phyloP scores from a whole-genome alignment of 2,329 filamentous ascomycete genomes.

The Alternaria sp. region DNA sequence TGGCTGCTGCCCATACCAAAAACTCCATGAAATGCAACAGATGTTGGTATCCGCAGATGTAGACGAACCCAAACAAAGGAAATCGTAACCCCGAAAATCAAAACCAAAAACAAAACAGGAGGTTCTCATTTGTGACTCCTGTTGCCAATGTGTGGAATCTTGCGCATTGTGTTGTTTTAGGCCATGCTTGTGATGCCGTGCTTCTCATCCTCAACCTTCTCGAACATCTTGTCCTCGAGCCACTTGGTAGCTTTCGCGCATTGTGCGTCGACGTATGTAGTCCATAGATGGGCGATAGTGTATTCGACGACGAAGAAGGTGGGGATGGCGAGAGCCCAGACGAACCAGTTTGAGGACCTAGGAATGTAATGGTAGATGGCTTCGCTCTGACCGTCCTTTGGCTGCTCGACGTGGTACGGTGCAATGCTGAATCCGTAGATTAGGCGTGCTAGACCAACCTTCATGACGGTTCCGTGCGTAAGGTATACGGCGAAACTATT shows the following conservation, averaged over 20 bases:
- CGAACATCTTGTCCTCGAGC: slow-evolving; percentile 60
- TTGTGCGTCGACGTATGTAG: slow-evolving; percentile 60
- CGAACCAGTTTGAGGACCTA: slow-evolving; percentile 49
- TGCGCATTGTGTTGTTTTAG: slow-evolving; percentile 19
- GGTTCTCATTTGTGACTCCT: slow-evolving; percentile 21
- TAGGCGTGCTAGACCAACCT: slow-evolving; percentile 61
- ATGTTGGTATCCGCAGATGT: slow-evolving; percentile 17
- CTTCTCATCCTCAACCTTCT: slow-evolving; percentile 54
- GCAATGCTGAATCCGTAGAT: slow-evolving; percentile 61
- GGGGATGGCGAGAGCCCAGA: slow-evolving; percentile 56
- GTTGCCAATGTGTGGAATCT: neutral
- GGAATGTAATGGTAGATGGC: slow-evolving; percentile 55
- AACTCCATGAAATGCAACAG: slow-evolving; percentile 17
- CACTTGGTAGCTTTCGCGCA: slow-evolving; percentile 60
- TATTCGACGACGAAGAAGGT: slow-evolving; percentile 60
- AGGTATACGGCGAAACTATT: slow-evolving; percentile 66
- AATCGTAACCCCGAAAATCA: slow-evolving; percentile 12
- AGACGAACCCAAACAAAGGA: slow-evolving; percentile 10
- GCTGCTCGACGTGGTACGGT: slow-evolving; percentile 52
- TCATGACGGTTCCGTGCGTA: slow-evolving; percentile 62
- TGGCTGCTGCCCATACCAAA: neutral
- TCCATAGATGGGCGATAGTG: slow-evolving; percentile 60
- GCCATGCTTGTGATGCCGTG: slow-evolving; percentile 39
- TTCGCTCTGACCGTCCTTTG: slow-evolving; percentile 52
- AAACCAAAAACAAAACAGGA: slow-evolving; percentile 8